Evolutionary conservation across 176 grass and related monocot genomes (phyloP), one percentile per base, ranked within the genome.

Genomic region (Metroxylon sagu): DNA sequence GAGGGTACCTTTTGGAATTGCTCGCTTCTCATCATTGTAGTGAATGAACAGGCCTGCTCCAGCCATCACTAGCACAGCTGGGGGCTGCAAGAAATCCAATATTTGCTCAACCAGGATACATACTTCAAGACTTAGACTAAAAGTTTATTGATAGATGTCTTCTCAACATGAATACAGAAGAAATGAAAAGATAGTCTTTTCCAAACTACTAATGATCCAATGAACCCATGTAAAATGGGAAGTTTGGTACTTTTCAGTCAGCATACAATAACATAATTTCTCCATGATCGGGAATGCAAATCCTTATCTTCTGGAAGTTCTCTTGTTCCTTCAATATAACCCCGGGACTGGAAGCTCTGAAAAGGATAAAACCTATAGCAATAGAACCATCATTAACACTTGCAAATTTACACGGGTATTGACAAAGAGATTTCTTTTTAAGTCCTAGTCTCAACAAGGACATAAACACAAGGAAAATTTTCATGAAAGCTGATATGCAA

Each of bases 21-120:
- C 82, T 69, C 84, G 70, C 65, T 67, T 98, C 67, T 98, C 87
- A 67, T 98, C 93, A 78, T 92, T 98, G 61, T 92, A 92, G 64
- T 80, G 87, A 80, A 85, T 57, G 74, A 54, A 91, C 58, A 82
- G 59, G 19, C 52, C 93, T 64, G 83, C 50, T 60, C 87, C 93
- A 70, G 60, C 84, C 48, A 98, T 68, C 26, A 54, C 67, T 78
- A 98, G 68, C 16, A 89, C 28, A 53, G 76, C 84, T 50, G 81
- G 60, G 29, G 90, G 87, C 93, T 98, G 87, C 69, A 82, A 80
- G 66, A 85, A 28, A 43, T 35, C 35, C 52, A 59, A 79, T 5
- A 72, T 62, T 18, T 21, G 14, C 21, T 62, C 14, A 78, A 69
- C 19, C 8, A 2, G 48, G 6, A 29, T 4, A 74, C 18, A 69